A percentile compares a stretch with the other conserved stretches of the same genome.
Evolutionary conservation across 2,329 filamentous ascomycete genomes (phyloP).

Genomic region (Penicillium occitanis): DNA sequence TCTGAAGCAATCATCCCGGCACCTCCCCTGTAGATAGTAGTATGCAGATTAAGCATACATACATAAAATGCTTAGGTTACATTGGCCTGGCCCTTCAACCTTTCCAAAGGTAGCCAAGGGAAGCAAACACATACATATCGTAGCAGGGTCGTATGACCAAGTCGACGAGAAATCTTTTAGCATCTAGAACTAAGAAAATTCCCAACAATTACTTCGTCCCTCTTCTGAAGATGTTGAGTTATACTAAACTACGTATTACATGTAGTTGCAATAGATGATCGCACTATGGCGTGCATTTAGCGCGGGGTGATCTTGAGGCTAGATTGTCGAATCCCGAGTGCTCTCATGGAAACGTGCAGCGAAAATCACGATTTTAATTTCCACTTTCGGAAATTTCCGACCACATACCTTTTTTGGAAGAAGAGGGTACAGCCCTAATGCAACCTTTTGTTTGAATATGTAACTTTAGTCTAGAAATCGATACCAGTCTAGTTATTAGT

Average conservation of each 20-base stretch:
- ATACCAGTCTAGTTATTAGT: background rate
- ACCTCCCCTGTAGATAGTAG: background rate
- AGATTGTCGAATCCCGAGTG: constrained; percentile 6
- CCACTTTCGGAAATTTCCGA: background rate
- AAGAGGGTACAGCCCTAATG: too few relatives aligned
- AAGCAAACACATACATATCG: background rate
- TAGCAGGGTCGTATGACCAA: background rate
- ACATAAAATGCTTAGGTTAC: background rate
- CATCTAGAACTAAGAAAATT: background rate
- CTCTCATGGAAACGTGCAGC: background rate
- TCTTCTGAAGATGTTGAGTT: background rate
- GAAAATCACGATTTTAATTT: background rate
- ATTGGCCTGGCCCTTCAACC: background rate
- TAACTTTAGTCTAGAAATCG: background rate
- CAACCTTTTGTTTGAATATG: background rate
- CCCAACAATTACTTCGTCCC: background rate
- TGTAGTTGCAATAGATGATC: background rate
- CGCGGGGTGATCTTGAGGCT: background rate
- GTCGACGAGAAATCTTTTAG: background rate
- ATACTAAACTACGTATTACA: background rate
- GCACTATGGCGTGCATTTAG: background rate
- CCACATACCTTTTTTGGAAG: background rate
- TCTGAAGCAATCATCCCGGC: background rate
- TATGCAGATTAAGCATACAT: constrained; percentile 7
- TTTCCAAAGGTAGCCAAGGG: too few relatives aligned